Percentiles rank a stretch among this genome's conserved stretches.
phyloP scores from a whole-genome alignment of 2,329 filamentous ascomycete genomes.

The Niveomyces coronatus region DNA sequence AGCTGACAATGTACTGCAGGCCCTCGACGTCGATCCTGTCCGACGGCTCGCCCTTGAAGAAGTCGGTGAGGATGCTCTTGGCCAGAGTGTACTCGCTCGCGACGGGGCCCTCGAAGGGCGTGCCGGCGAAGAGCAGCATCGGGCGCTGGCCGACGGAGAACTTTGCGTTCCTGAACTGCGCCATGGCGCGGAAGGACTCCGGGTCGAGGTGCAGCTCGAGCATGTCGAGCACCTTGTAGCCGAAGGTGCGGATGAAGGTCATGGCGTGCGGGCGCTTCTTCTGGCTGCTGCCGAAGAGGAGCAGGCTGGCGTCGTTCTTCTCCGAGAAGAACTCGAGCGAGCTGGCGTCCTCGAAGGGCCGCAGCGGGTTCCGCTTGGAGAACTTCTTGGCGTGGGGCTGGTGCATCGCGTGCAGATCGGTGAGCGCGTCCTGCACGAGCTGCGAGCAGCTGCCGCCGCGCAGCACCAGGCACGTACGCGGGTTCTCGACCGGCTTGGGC shows the following conservation, averaged over 20 bases:
- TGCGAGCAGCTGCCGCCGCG: constrained; percentile 79
- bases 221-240: constrained; percentile 88
- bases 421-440: constrained; percentile 70
- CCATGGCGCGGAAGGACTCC: constrained; percentile 56
- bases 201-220: constrained; percentile 77
- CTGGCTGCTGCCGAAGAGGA: constrained; percentile 74
- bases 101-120: constrained; percentile 74
- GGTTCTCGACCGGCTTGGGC: constrained; percentile 80
- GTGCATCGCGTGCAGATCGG: constrained; percentile 76
- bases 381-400: constrained; percentile 81
- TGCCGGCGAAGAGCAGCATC: constrained; percentile 83
- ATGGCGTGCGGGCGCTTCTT: constrained; percentile 95
- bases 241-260: constrained; percentile 73
- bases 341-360: constrained; percentile 83
- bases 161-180: constrained; percentile 67
- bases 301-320: constrained; percentile 86
- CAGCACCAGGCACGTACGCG: constrained; percentile 82
- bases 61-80: constrained; percentile 79
- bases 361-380: constrained; percentile 92
- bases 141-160: constrained; percentile 76
- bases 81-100: constrained; percentile 72
- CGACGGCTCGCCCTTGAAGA: constrained; percentile 71
- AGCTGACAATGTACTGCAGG: constrained; percentile 78
- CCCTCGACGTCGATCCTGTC: constrained; percentile 90
- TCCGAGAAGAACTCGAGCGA: constrained; percentile 91